Percentiles rank a stretch among this genome's conserved stretches.
Evolutionary conservation across 208 protist species (phyloP).

Genomic region (Trypanosoma mega): DNA sequence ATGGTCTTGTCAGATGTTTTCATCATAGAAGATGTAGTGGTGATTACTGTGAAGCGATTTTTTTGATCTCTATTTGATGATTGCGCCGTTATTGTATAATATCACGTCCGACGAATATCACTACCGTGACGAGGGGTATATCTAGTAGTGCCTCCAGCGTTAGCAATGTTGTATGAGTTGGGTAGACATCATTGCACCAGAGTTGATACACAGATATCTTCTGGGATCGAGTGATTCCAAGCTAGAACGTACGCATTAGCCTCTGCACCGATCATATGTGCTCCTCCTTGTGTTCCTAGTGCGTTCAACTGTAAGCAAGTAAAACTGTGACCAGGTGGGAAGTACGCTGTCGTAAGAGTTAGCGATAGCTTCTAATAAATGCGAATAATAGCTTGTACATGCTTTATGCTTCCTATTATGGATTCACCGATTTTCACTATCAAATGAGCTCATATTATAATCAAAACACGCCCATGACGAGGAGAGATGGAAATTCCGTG

Average conservation of each 20-base stretch:
- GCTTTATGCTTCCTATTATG: too few species aligned
- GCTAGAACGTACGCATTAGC: background rate
- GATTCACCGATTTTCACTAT: too few species aligned
- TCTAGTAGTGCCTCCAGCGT: background rate
- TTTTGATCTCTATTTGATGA: background rate
- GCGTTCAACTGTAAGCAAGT: background rate
- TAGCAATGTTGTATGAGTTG: background rate
- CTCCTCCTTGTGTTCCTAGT: background rate
- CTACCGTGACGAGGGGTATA: background rate
- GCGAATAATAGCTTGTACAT: too few species aligned
- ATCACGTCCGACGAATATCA: conserved; percentile 3
- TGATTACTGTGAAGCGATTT: background rate
- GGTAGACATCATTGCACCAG: background rate
- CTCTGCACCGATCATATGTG: conserved; percentile 7
- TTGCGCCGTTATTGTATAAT: background rate
- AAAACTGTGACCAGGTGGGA: background rate
- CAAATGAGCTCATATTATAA: too few species aligned
- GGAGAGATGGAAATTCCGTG: too few species aligned
- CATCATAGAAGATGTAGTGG: background rate
- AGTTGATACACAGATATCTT: background rate
- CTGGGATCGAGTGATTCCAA: background rate
- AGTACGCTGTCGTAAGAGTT: conserved; percentile 7
- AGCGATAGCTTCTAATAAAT: too few species aligned
- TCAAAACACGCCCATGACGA: too few species aligned
- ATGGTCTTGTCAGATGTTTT: background rate